These are phyloP conservation scores for Trametes coccinea DNA, from an alignment of 768 basidiomycete species.

Conservation along the genomic window DNA sequence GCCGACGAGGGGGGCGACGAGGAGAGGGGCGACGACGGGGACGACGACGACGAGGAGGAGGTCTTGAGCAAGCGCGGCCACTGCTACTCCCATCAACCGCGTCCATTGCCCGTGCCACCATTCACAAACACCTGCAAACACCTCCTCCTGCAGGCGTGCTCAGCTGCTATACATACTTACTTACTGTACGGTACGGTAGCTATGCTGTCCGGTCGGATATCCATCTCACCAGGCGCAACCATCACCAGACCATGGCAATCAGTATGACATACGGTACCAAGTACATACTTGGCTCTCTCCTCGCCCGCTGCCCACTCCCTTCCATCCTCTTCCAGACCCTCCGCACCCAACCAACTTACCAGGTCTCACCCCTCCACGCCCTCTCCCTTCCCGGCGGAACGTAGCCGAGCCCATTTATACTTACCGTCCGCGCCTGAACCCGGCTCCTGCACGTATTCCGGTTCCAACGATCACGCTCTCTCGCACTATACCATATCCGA, in stretches of 20 bases:
- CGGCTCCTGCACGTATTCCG: conserved; percentile 2
- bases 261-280: not conserved
- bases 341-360: too few relatives aligned
- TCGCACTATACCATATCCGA: conserved; percentile 10
- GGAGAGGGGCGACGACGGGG: conserved; percentile 21
- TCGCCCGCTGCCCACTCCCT: not conserved
- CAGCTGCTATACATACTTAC: not conserved
- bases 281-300: not conserved
- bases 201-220: not conserved
- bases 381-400: conserved; percentile 1
- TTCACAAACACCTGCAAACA: conserved; percentile 24
- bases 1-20: conserved; percentile 28
- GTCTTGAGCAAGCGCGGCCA: not conserved
- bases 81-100: not conserved
- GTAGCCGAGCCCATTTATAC: conserved; percentile 6
- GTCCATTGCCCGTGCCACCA: conserved; percentile 11
- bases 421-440: not conserved
- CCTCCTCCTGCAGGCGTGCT: conserved; percentile 4
- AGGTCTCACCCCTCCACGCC: not conserved
- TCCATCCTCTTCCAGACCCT: not conserved
- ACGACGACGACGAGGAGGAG: not conserved
- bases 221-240: not conserved
- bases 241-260: not conserved
- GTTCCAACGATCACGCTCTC: conserved; percentile 4
- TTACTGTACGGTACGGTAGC: too few relatives aligned